Conservation (phyloP, 2,329 filamentous ascomycete genomes). For the Neodidymelliopsis sp. region DNA sequence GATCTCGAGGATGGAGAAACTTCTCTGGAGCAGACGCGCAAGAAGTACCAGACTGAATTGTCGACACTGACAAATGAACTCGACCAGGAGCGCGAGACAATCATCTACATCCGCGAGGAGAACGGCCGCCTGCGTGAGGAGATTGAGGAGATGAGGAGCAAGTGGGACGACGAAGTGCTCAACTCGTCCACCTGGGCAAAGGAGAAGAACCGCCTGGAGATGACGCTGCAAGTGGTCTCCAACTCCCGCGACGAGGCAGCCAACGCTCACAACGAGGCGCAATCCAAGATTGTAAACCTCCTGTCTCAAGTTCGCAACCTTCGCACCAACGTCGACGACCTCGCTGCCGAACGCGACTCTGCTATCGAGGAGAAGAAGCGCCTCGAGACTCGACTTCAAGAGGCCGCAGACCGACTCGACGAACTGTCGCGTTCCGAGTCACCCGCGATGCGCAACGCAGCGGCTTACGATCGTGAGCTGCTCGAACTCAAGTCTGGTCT, state of each 20-base stretch:
- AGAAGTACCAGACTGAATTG: conserved; percentile 96
- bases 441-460: conserved; percentile 87
- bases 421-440: conserved; percentile 86
- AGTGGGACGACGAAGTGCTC: conserved; percentile 98
- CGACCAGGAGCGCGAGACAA: conserved; percentile 90
- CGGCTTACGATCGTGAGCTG: conserved; percentile 85
- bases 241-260: conserved; percentile 94
- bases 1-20: conserved; percentile 97
- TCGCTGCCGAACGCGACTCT: conserved; percentile 82
- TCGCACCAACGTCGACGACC: conserved; percentile 83
- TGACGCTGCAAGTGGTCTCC: conserved; percentile 85
- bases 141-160: conserved; percentile 89
- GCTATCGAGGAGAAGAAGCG: conserved; percentile 89
- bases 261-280: conserved; percentile 91
- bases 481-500: conserved; percentile 87
- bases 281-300: conserved; percentile 88
- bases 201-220: conserved; percentile 91
- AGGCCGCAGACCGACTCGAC: conserved; percentile 87
- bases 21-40: conserved; percentile 94
- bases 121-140: conserved; percentile 92
- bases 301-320: conserved; percentile 88
- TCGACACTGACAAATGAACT: conserved; percentile 89
- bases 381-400: conserved; percentile 82
- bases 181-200: conserved; percentile 99
- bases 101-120: conserved; percentile 82